Percentiles rank a stretch among this genome's conserved stretches.
These are phyloP conservation scores for Samsoniella hepiali DNA, from an alignment of 2,329 filamentous ascomycete genomes.

Conservation along the genomic window DNA sequence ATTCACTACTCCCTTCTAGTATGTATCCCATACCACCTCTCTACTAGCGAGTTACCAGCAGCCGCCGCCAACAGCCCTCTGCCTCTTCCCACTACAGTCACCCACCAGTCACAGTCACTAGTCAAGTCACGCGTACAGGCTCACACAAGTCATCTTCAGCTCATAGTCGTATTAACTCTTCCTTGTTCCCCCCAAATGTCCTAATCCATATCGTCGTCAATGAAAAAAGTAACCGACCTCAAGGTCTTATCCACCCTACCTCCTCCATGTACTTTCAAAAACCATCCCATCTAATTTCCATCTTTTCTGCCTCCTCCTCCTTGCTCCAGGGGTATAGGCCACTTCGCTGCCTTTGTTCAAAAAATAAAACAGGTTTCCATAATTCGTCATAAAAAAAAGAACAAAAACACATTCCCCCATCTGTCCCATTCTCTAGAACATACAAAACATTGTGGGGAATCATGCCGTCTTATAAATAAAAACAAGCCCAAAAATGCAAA, in stretches of 20 bases:
- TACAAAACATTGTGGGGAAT: conserved; percentile 8
- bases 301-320: not conserved
- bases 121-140: too few relatives aligned
- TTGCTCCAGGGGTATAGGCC: conserved; percentile 9
- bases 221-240: not conserved
- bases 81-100: too few relatives aligned
- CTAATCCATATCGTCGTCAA: conserved; percentile 2
- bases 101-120: too few relatives aligned
- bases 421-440: not conserved
- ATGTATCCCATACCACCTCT: too few relatives aligned
- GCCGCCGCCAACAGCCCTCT: too few relatives aligned
- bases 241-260: not conserved
- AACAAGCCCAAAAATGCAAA: conserved; percentile 16
- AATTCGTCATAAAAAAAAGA: conserved; percentile 14
- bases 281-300: not conserved
- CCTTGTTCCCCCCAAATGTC: not conserved
- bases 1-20: not conserved
- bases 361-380: conserved; percentile 3
- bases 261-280: not conserved
- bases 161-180: not conserved
- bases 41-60: too few relatives aligned
- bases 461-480: conserved; percentile 8
- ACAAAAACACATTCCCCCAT: conserved; percentile 4
- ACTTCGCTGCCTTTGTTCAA: conserved; percentile 9
- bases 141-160: not conserved